Base-by-base conservation (phyloP, 768 basidiomycete species). In the Mycena filopes region DNA sequence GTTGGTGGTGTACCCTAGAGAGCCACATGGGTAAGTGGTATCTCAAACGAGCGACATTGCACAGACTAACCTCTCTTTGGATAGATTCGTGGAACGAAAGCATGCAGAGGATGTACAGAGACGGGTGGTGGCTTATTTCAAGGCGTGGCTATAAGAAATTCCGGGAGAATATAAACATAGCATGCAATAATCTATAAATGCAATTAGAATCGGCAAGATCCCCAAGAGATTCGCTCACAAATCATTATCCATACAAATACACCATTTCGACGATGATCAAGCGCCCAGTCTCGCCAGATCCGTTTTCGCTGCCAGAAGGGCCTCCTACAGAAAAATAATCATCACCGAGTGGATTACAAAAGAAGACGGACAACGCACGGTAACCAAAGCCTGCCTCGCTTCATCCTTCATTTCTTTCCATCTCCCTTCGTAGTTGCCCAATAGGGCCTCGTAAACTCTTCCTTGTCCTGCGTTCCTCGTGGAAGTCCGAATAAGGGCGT, bases 321-420 rank as follows among this genome's bases (percentile, higher is more conserved):
- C 81, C 43, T 87, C 84, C 85, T 87, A 61, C n/a, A 11, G 36
- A 36, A 64, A 47, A 26, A 47, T 38, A 26, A 55, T 63, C 20
- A 55, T 38, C 38, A 43, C 21, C 36, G 26, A 45, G 26, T 54
- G 42, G 9, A 16, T 46, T n/a, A 36, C 2, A 59, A 43, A 45
- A 33, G 29, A 46, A 55, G 42, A 8, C 13, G 40, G 38, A 49
- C 21, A n/a, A 67, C 83, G 70, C 46, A 86, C 88, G 60, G 86
- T 85, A 16, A 88, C 88, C 65, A 88, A 80, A 1, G 83, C 82
- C 73, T 89, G 88, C 64, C 88, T 77, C 16, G 86, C 82, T 73
- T 89, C 88, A 69, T 89, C 88, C 72, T 87, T 87, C 64, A 89
- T 89, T 72, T 89, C 88, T 72, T 89, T 89, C 88, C 88, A 89